Evolutionary conservation across 805 yeast species (phyloP).

Genomic region (Candida caryicola): DNA sequence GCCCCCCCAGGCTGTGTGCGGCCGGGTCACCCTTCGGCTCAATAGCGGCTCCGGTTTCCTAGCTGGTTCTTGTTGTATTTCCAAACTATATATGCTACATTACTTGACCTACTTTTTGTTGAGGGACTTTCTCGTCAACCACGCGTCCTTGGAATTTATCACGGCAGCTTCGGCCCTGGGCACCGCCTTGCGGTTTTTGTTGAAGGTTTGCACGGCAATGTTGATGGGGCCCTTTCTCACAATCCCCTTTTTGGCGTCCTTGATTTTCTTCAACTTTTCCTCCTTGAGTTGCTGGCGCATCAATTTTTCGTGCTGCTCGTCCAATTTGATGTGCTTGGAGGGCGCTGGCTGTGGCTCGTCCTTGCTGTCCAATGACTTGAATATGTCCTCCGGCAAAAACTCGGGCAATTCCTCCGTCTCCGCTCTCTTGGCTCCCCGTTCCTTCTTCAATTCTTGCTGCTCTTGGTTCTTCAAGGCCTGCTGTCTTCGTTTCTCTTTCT

Average conservation of each 20-base stretch:
- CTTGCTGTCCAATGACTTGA: conserved; percentile 21
- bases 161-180: conserved; percentile 37
- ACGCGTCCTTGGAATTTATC: conserved; percentile 30
- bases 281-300: conserved; percentile 29
- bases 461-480: conserved; percentile 29
- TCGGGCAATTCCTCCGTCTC: conserved; percentile 35
- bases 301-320: conserved; percentile 25
- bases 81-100: background rate
- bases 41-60: too few relatives aligned
- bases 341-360: conserved; percentile 5
- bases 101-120: conserved; percentile 25
- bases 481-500: conserved; percentile 36
- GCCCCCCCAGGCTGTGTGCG: too few relatives aligned
- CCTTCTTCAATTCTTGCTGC: conserved; percentile 34
- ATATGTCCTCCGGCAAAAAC: conserved; percentile 39
- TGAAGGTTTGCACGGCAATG: conserved; percentile 32
- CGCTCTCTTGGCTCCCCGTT: conserved; percentile 11
- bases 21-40: too few relatives aligned
- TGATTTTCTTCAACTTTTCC: conserved; percentile 30
- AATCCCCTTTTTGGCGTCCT: conserved; percentile 21
- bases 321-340: conserved; percentile 33
- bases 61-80: too few relatives aligned
- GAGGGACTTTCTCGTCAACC: conserved; percentile 41
- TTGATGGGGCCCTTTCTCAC: conserved; percentile 41
- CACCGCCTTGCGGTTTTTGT: conserved; percentile 23